These are phyloP conservation scores for Aspergillus sp. DNA, from an alignment of 2,329 filamentous ascomycete species.

Conservation along the genomic window DNA sequence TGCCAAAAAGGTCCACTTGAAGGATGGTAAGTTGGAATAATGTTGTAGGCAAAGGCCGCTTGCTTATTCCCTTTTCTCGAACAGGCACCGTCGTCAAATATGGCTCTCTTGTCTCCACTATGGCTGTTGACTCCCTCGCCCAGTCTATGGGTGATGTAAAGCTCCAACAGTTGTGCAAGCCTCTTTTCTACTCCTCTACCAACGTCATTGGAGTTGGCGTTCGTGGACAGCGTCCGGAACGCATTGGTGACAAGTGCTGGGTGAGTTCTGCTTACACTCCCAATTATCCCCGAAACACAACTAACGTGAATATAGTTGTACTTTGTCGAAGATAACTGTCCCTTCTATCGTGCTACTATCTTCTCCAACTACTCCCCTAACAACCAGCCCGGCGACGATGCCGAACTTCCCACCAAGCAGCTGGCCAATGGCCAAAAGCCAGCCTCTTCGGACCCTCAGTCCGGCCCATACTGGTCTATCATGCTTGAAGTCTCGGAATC, in stretches of 20 bases:
- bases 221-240: constrained; percentile 81
- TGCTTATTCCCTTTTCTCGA: too few relatives aligned
- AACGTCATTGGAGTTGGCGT: constrained; percentile 96
- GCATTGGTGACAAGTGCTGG: constrained; percentile 99
- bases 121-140: constrained; percentile 84
- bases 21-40: constrained; percentile 46
- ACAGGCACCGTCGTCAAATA: constrained; percentile 72
- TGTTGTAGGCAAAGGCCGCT: too few relatives aligned
- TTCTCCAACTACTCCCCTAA: constrained; percentile 99
- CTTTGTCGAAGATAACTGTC: constrained; percentile 97
- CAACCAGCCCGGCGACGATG: constrained; percentile 80
- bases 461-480: constrained; percentile 98
- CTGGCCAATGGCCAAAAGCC: constrained; percentile 79
- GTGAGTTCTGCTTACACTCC: constrained; percentile 40
- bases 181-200: constrained; percentile 90
- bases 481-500: constrained; percentile 99
- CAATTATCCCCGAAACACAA: too few relatives aligned
- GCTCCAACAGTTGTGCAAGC: constrained; percentile 74
- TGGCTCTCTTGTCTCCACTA: constrained; percentile 87
- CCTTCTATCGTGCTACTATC: constrained; percentile 98
- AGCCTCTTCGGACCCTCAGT: constrained; percentile 60
- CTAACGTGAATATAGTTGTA: constrained; percentile 55
- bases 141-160: constrained; percentile 82
- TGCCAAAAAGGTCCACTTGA: constrained; percentile 71
- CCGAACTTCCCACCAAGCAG: constrained; percentile 78